A percentile compares a stretch with the other conserved stretches of the same genome.
Evolutionary conservation across 2,329 filamentous ascomycete genomes (phyloP).

Genomic region (Ascochyta clinopodiicola): DNA sequence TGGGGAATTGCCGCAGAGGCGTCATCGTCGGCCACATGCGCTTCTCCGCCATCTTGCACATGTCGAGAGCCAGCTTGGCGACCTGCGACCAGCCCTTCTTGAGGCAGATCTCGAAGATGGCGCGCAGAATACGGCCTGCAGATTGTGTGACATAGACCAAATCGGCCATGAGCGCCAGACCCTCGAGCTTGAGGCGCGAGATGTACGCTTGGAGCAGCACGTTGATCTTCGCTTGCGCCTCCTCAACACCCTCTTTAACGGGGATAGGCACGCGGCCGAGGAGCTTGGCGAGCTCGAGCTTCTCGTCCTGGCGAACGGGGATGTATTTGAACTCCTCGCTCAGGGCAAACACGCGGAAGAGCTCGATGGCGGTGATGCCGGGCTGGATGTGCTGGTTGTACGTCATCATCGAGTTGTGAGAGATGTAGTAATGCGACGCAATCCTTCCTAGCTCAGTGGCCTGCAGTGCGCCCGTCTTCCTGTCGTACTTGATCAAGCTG

Average conservation of each 20-base stretch:
- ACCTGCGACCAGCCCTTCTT: conserved; percentile 97
- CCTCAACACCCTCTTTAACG: conserved; percentile 96
- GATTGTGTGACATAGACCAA: conserved; percentile 99
- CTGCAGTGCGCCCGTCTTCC: conserved; percentile 86
- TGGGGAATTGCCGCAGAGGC: conserved; percentile 82
- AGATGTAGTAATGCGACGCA: conserved; percentile 98
- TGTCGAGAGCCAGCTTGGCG: conserved; percentile 86
- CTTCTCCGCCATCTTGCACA: conserved; percentile 99
- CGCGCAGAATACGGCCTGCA: conserved; percentile 91
- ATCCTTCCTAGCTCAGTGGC: conserved; percentile 94
- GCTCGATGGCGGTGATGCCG: conserved; percentile 88
- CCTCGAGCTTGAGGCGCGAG: conserved; percentile 90
- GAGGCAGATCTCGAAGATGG: conserved; percentile 95
- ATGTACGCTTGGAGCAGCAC: conserved; percentile 97
- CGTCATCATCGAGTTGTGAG: conserved; percentile 92
- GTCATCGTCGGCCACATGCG: conserved; percentile 99
- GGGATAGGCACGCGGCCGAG: conserved; percentile 90
- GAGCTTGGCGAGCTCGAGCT: conserved; percentile 91
- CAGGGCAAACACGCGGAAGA: conserved; percentile 94
- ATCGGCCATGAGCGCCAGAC: conserved; percentile 94
- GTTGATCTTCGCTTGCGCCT: conserved; percentile 97
- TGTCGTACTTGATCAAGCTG: conserved; percentile 92
- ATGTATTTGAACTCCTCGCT: conserved; percentile 99
- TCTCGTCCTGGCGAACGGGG: conserved; percentile 95
- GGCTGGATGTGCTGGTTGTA: conserved; percentile 97